Evolutionary conservation across 345 rosid species (phyloP).

Genomic region (Camelina hispida): DNA sequence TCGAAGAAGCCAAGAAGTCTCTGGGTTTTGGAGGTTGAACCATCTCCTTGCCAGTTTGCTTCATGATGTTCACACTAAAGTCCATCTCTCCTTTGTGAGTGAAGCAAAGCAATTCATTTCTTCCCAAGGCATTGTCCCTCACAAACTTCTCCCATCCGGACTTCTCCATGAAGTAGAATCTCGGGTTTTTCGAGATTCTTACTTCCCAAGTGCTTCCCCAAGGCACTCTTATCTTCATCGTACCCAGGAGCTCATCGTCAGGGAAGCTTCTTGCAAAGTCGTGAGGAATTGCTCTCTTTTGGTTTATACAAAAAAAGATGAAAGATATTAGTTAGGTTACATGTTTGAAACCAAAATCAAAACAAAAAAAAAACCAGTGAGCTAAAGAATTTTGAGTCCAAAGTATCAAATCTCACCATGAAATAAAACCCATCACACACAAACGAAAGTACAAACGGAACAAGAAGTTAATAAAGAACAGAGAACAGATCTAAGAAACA

Average conservation of each 20-base stretch:
- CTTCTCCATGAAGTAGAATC: conserved; percentile 12
- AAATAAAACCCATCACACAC: not conserved
- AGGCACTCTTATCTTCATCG: not conserved
- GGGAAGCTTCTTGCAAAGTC: not conserved
- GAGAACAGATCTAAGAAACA: not conserved
- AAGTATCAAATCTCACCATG: not conserved
- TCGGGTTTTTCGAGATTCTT: not conserved
- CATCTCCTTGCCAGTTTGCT: not conserved
- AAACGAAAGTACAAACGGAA: not conserved
- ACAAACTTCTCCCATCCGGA: conserved; percentile 15
- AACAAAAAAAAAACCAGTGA: not conserved
- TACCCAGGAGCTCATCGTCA: not conserved
- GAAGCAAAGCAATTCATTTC: not conserved
- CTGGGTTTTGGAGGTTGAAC: not conserved
- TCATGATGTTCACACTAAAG: conserved; percentile 4
- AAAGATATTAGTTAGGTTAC: not conserved
- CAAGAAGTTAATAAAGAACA: not conserved
- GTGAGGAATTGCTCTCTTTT: conserved; percentile 2
- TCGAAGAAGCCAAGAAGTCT: not conserved
- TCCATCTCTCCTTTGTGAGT: conserved; percentile 7
- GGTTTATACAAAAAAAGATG: not conserved
- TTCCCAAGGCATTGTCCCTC: conserved; percentile 14
- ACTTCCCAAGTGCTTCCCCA: conserved; percentile 18
- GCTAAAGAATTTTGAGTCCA: not conserved
- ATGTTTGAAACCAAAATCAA: not conserved